A percentile compares a stretch with the other conserved stretches of the same genome.
These are phyloP conservation scores for Geotrichum candidum DNA, from an alignment of 1,139 yeast genomes.

Conservation along the genomic window DNA sequence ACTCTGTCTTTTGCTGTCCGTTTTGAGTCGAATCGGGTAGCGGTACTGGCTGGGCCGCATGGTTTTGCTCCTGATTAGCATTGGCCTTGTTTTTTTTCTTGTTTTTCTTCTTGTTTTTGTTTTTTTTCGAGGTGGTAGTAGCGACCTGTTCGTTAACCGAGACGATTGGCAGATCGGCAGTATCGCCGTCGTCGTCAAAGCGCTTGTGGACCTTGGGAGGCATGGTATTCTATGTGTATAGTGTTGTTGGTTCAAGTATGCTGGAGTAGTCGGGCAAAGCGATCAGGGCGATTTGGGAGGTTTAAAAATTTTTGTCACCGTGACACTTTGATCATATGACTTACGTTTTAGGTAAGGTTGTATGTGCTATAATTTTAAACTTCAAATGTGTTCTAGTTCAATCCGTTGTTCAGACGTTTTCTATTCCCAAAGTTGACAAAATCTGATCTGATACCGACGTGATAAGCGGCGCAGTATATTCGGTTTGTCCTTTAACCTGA, in stretches of 20 bases:
- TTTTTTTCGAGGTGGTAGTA: constrained; percentile 3
- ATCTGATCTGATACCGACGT: no score
- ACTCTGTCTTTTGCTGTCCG: not conserved
- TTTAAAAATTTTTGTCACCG: not conserved
- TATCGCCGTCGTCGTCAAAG: constrained; percentile 23
- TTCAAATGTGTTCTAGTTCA: no score
- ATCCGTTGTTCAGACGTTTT: not conserved
- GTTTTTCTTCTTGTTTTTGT: no score
- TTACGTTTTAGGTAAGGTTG: no score
- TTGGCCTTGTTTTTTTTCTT: not conserved
- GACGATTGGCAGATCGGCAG: not conserved
- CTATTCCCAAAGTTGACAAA: no score
- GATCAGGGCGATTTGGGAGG: not conserved
- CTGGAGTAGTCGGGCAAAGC: not conserved
- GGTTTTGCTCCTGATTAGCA: not conserved
- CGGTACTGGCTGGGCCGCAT: not conserved
- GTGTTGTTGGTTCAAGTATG: not conserved
- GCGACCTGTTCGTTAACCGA: not conserved
- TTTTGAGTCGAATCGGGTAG: not conserved
- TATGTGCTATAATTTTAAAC: no score
- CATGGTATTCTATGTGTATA: constrained; percentile 17
- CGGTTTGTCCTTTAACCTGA: no score
- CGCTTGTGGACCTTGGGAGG: constrained; percentile 28
- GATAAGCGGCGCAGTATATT: no score
- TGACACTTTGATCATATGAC: not conserved